phyloP scores from a whole-genome alignment of 2,329 filamentous ascomycete species.

The Apiospora aurea region DNA sequence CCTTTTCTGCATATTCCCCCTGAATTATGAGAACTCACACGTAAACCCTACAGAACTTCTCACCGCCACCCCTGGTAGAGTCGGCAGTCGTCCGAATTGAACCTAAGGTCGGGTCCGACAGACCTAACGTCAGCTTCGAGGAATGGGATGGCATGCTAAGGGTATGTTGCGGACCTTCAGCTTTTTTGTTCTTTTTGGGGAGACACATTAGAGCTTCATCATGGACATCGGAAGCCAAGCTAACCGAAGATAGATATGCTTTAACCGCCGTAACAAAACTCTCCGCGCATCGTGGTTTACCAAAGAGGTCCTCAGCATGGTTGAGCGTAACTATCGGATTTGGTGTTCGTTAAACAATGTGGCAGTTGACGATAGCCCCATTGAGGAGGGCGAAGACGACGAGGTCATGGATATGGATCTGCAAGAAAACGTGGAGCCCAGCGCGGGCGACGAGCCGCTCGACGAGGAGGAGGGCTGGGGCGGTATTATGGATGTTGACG shows the following conservation, averaged over 20 bases:
- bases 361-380: conserved; percentile 71
- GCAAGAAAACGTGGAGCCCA: conserved; percentile 51
- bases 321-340: conserved; percentile 88
- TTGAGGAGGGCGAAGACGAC: conserved; percentile 50
- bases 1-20: not conserved
- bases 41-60: conserved; percentile 73
- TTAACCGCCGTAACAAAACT: conserved; percentile 86
- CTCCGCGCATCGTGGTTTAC: conserved; percentile 83
- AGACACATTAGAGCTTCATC: not conserved
- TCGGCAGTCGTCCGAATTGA: conserved; percentile 89
- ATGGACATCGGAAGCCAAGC: not conserved
- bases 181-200: not conserved
- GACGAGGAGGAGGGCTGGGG: conserved; percentile 45
- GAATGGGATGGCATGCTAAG: conserved; percentile 93
- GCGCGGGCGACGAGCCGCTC: conserved; percentile 52
- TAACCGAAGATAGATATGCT: conserved; percentile 37
- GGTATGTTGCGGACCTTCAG: conserved; percentile 66
- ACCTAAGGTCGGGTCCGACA: conserved; percentile 77
- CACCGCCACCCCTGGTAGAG: conserved; percentile 91
- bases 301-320: conserved; percentile 79
- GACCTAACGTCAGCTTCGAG: conserved; percentile 89
- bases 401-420: conserved; percentile 44
- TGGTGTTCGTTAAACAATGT: conserved; percentile 91
- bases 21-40: not conserved
- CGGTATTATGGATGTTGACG: conserved; percentile 59